Evolutionary conservation across 2,329 filamentous ascomycete genomes (phyloP), one percentile per base, ranked within the genome.

Genomic region (Pseudogymnoascus sp.): DNA sequence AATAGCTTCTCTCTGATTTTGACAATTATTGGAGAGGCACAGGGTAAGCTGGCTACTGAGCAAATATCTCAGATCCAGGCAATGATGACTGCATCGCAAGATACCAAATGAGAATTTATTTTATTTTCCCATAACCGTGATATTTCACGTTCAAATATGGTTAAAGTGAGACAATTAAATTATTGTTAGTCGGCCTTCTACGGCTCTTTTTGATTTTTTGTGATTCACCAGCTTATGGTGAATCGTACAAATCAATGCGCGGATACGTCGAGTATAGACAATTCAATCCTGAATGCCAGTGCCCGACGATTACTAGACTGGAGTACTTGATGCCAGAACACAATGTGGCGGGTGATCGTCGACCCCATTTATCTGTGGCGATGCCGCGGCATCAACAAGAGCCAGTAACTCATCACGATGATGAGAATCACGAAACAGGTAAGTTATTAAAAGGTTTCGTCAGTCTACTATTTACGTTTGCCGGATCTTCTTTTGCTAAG

Each of bases 1-100:
- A 99, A 97, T 74, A 99, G 99, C 75, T 97, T 96, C 75, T 96
- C 91, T 62, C 80, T 99, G 67, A 84, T 99, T n/a, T 80, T 91
- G 70, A 97, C 95, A 10, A 97, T 99, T 66, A 89, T 99, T 67
- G 86, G 89, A 71, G 89, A 93, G 70, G 82, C 85, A 4, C 81
- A 82, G 10, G 91, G 91, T 3, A 90, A 90, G 74, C 74, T 93
- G 71, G 85, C 89, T 1, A 77, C 79, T 23, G 92, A 96, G 71
- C 86, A 93, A 74, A 87, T 87, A 57, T 57, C 29, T 36, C 51
- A 57, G 51, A 57, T 57, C 26, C n/a, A 57, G 51, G 29, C 51
- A 34, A 57, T 57, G 51, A 57, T 57, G 51, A 21, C n/a, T 34
- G 5, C 51, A 14, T 7, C 51, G 18, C 51, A 57, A 57, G 51